Evolutionary conservation across 2,329 filamentous ascomycete genomes (phyloP), one percentile per base, ranked within the genome.

Genomic region (Pseudogymnoascus sp.): DNA sequence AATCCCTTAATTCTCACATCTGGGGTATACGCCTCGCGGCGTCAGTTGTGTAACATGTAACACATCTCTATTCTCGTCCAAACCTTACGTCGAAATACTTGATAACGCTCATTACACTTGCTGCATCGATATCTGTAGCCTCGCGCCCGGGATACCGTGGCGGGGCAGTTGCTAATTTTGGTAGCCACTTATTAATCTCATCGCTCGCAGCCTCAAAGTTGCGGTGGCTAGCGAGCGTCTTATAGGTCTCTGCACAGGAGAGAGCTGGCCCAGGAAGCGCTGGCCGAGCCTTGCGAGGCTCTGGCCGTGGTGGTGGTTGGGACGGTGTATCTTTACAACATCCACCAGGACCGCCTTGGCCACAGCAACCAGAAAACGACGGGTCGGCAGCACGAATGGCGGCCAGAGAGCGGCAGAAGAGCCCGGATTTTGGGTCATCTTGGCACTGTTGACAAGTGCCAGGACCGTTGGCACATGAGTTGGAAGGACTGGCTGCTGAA

Each of bases 21-120:
- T 19, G 49, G 49, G 49, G 49, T 55, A 55, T 55, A 19, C 49
- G 28, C 49, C 49, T 33, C 11, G 49, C 25, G 49, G 49, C 49
- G 16, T 25, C 49, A 55, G 49, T 12, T 12, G 49, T 55, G 49
- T 33, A 55, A 55, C 49, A 52, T 52, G 14, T 25, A 52, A 55
- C 49, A 28, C 14, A 35, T 30, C 22, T 62, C 35, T 45, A 73
- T 59, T 69, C 75, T 62, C 76, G 72, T 14, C 85, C 85, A 72
- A 92, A 92, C 61, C 89, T 78, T 59, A 90, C 81, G 69, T 92
- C 89, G 75, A 92, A 92, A 66, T 89, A 87, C 73, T 89, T 90
- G 64, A 92, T 75, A n/a, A 92, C 89, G 42, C 87, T 88, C 89
- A 92, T 92, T 62, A 92, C 91, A 73, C 89, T 92, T 0, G 89